Percentiles rank a stretch among this genome's conserved stretches.
phyloP scores from a whole-genome alignment of 306 rosid genomes.

The Mimosa pudica region DNA sequence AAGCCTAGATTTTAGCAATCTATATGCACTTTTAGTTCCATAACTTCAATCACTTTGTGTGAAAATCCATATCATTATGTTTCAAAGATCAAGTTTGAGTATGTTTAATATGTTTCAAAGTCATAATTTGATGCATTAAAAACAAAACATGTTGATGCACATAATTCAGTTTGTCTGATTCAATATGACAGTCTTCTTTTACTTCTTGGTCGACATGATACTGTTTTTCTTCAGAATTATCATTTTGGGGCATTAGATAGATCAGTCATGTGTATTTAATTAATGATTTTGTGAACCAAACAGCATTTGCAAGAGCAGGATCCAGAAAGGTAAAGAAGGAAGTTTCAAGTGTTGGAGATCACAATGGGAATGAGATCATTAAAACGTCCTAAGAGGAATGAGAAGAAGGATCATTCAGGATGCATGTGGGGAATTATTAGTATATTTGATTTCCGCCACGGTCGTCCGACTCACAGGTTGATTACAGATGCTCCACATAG shows the following conservation, averaged over 20 bases:
- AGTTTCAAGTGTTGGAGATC: constrained; percentile 31
- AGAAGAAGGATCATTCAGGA: constrained; percentile 80
- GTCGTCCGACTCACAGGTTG: constrained; percentile 67
- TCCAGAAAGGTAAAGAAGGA: constrained; percentile 16
- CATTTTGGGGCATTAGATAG: constrained; percentile 6
- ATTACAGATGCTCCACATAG: constrained; percentile 71
- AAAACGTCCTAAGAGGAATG: constrained; percentile 61
- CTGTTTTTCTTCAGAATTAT: background rate
- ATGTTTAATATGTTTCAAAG: background rate
- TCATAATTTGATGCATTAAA: background rate
- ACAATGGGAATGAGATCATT: constrained; percentile 74
- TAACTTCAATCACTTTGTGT: constrained; percentile 22
- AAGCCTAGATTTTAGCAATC: background rate
- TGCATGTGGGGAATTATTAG: constrained; percentile 96
- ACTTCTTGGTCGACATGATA: background rate
- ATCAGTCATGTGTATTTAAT: constrained; percentile 27
- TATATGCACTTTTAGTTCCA: constrained; percentile 19
- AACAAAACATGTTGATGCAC: background rate
- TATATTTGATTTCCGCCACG: constrained; percentile 89
- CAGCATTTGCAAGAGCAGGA: constrained; percentile 32
- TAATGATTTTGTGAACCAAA: constrained; percentile 39
- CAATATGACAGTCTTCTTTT: constrained; percentile 6
- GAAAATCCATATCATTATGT: constrained; percentile 9
- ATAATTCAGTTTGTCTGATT: constrained; percentile 18
- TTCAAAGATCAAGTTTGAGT: background rate